Conservation (phyloP, 441 rosid species). For the Caryocar brasiliense region DNA sequence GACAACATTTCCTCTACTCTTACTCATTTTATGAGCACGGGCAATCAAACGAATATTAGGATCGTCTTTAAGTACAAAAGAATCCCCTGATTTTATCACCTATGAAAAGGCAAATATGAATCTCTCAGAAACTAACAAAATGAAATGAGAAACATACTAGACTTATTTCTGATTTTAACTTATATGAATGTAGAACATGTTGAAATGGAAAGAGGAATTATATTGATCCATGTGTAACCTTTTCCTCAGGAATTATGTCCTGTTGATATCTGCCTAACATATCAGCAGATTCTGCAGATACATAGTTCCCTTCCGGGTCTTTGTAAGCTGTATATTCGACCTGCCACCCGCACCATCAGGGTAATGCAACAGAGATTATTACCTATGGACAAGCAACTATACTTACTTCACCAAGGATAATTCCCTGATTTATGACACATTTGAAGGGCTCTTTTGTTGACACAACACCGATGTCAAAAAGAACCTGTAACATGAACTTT, state of each 20-base stretch:
- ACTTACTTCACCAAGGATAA: conserved; percentile 93
- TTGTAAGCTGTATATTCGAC: conserved; percentile 78
- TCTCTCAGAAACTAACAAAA: conserved; percentile 3
- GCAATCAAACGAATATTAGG: conserved; percentile 50
- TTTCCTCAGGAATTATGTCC: conserved; percentile 57
- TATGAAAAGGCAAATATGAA: conserved; percentile 15
- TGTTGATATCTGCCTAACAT: conserved; percentile 35
- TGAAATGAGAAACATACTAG: background rate
- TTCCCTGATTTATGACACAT: conserved; percentile 96
- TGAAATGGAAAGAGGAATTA: background rate
- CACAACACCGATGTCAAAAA: conserved; percentile 83
- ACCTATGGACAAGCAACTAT: conserved; percentile 1
- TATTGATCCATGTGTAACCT: conserved; percentile 25
- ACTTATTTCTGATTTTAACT: background rate
- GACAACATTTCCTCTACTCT: conserved; percentile 96
- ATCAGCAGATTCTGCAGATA: conserved; percentile 56
- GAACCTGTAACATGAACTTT: conserved; percentile 45
- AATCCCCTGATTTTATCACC: conserved; percentile 76
- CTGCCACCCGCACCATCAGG: conserved; percentile 39
- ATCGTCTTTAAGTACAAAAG: conserved; percentile 60
- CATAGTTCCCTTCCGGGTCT: conserved; percentile 56
- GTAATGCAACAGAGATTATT: conserved; percentile 1
- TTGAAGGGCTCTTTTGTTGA: conserved; percentile 92
- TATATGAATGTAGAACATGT: background rate
- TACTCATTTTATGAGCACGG: conserved; percentile 92